phyloP scores from a whole-genome alignment of 441 rosid species.

The Cnidoscolus chayamansa region DNA sequence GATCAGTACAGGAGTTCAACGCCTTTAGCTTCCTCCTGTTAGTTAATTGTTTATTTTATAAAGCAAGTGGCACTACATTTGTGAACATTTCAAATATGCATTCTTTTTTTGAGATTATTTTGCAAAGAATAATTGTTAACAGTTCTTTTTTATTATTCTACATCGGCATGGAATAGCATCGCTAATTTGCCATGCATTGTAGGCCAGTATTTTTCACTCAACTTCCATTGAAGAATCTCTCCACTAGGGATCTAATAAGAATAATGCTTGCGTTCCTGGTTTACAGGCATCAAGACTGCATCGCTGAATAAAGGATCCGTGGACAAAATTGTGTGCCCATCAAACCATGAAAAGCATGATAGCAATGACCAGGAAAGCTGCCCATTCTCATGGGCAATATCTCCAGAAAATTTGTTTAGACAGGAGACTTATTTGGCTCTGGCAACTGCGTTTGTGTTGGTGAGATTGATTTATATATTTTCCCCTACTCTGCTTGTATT shows the following conservation, averaged over 20 bases:
- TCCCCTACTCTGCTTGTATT: constrained; percentile 49
- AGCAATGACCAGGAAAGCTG: constrained; percentile 66
- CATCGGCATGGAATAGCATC: background rate
- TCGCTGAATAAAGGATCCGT: constrained; percentile 40
- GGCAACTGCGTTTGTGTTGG: constrained; percentile 62
- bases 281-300: constrained; percentile 53
- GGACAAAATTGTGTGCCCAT: constrained; percentile 36
- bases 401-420: constrained; percentile 78
- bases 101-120: background rate
- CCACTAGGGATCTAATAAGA: constrained; percentile 12
- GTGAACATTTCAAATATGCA: background rate
- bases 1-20: background rate
- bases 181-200: background rate
- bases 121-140: background rate
- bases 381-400: constrained; percentile 92
- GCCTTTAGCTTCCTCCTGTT: background rate
- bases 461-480: constrained; percentile 52
- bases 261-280: constrained; percentile 16
- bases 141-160: background rate
- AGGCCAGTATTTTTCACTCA: background rate
- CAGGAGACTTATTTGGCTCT: constrained; percentile 80
- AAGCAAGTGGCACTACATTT: background rate
- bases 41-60: background rate
- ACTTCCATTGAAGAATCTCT: background rate
- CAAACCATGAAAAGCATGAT: constrained; percentile 48